Conservation (phyloP, 805 yeast species). For the Metschnikowia baotianmanensis region DNA sequence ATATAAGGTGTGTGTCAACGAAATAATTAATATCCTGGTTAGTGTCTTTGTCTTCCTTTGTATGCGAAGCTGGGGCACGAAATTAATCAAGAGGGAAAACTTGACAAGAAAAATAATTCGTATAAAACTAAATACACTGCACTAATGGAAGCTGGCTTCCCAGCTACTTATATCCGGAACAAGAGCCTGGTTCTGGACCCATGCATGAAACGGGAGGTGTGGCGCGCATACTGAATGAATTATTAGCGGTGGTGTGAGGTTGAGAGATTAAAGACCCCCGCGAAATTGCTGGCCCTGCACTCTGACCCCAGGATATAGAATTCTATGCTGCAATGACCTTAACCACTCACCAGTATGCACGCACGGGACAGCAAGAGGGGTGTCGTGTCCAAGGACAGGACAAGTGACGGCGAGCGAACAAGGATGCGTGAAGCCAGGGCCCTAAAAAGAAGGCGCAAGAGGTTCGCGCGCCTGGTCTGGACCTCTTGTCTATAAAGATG, state of each 20-base stretch:
- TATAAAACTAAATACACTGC: no score
- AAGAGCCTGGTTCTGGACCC: not conserved
- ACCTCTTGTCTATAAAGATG: no score
- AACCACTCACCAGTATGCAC: not conserved
- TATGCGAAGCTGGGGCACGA: no score
- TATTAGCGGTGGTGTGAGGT: no score
- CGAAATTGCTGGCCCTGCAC: not conserved
- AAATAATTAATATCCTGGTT: no score
- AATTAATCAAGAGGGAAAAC: no score
- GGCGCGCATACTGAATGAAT: not conserved
- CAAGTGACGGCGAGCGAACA: not conserved
- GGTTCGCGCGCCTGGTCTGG: not conserved
- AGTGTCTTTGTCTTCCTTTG: no score
- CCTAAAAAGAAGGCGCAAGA: not conserved
- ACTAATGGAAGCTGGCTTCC: not conserved
- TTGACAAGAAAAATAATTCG: no score
- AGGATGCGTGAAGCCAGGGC: not conserved
- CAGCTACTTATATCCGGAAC: not conserved
- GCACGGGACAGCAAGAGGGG: not conserved
- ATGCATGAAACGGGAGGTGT: not conserved
- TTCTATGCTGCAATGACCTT: not conserved
- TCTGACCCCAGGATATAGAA: not conserved
- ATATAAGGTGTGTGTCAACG: no score
- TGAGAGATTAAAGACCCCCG: no score
- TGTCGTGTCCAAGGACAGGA: not conserved